Conservation (phyloP, 257 asterid genomes). For the Agastache rugosa region DNA sequence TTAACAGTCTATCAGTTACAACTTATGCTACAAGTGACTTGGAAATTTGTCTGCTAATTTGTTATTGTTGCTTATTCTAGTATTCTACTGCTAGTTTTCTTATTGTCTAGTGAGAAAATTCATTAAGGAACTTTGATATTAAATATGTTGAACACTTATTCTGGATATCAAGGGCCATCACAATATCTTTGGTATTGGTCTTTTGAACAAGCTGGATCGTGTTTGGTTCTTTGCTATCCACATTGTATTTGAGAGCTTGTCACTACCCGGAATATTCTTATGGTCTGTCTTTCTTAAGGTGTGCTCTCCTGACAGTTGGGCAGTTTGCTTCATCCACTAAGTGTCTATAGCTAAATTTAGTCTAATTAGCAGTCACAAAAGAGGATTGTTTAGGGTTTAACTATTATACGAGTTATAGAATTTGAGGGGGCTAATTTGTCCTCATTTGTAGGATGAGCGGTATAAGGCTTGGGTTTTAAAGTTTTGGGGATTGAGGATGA, state of each 20-base stretch:
- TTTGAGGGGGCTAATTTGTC: constrained; percentile 18
- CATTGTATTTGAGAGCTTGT: constrained; percentile 28
- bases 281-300: constrained; percentile 14
- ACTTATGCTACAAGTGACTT: not conserved
- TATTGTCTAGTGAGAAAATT: constrained; percentile 7
- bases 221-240: not conserved
- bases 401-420: constrained; percentile 3
- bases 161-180: constrained; percentile 8
- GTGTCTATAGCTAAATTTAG: constrained; percentile 29
- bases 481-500: constrained; percentile 24
- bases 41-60: constrained; percentile 30
- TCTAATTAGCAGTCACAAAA: not conserved
- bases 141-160: constrained; percentile 9
- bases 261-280: constrained; percentile 6
- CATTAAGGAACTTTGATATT: constrained; percentile 10
- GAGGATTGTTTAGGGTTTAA: constrained; percentile 15
- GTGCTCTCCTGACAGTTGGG: constrained; percentile 19
- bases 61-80: constrained; percentile 18
- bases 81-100: constrained; percentile 18
- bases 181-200: not conserved
- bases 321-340: constrained; percentile 6
- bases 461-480: not conserved
- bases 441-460: constrained; percentile 4
- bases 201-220: not conserved
- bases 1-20: constrained; percentile 9